These are phyloP conservation scores for Tricholoma matsutake DNA, from an alignment of 768 basidiomycete genomes.

Conservation along the genomic window DNA sequence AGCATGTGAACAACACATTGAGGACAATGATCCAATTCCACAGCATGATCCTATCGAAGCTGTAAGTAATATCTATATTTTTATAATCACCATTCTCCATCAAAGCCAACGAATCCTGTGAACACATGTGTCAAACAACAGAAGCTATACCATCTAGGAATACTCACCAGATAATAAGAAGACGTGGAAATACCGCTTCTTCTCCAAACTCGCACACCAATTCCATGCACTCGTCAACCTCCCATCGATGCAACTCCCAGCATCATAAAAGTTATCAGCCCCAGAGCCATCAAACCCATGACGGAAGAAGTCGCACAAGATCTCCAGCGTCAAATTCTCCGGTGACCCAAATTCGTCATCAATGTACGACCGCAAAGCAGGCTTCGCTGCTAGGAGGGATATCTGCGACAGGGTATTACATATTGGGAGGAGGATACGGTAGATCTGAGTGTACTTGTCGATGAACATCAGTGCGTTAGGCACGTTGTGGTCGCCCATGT, in stretches of 20 bases:
- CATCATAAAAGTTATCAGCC: constrained; percentile 90
- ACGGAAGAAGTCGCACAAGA: constrained; percentile 80
- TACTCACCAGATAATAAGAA: constrained; percentile 72
- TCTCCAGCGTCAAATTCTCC: constrained; percentile 66
- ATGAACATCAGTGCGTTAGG: constrained; percentile 87
- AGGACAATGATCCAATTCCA: constrained; percentile 4
- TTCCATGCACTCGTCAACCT: constrained; percentile 90
- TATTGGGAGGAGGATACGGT: constrained; percentile 84
- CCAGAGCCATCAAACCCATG: constrained; percentile 89
- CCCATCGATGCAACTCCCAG: constrained; percentile 82
- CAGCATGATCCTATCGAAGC: constrained; percentile 2
- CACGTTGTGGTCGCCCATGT: constrained; percentile 87
- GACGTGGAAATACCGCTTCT: constrained; percentile 79
- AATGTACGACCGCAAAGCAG: constrained; percentile 71
- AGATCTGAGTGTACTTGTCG: constrained; percentile 91
- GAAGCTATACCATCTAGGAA: not conserved
- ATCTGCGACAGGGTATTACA: constrained; percentile 80
- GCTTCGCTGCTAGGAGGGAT: constrained; percentile 59
- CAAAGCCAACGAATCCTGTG: constrained; percentile 78
- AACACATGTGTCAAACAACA: not conserved
- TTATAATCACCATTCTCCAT: constrained; percentile 70
- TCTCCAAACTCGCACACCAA: constrained; percentile 84
- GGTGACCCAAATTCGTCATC: constrained; percentile 79
- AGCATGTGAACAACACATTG: not conserved
- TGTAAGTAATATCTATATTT: not conserved